phyloP scores from a whole-genome alignment of 129 eudicot genomes.

The Centaurea solstitialis region DNA sequence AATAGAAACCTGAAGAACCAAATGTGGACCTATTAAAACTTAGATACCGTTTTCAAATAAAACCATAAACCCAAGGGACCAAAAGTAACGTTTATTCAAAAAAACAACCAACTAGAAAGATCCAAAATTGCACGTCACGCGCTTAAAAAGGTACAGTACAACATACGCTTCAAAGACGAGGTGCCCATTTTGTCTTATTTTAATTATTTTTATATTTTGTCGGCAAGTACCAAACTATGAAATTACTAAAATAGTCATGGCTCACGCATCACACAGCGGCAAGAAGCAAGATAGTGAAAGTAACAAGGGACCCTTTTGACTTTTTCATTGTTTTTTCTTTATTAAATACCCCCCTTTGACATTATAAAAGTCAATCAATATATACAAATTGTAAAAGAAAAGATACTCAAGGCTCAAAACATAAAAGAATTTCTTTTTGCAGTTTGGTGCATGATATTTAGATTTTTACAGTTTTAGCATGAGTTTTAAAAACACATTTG shows the following conservation, averaged over 20 bases:
- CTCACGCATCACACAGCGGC: conserved; percentile 19
- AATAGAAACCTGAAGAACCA: too few species aligned
- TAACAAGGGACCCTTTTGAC: conserved; percentile 26
- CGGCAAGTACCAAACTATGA: conserved; percentile 19
- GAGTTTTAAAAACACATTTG: background rate
- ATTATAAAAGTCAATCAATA: conserved; percentile 56
- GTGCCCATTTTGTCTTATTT: conserved; percentile 24
- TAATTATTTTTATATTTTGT: conserved; percentile 12
- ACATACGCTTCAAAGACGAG: conserved; percentile 20
- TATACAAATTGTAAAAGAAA: conserved; percentile 1
- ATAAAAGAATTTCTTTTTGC: conserved; percentile 2
- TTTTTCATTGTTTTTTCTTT: conserved; percentile 11
- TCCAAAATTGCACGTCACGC: conserved; percentile 3
- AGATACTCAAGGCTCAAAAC: background rate
- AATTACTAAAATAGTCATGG: conserved; percentile 13
- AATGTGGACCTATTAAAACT: too few species aligned
- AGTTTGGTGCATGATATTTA: background rate
- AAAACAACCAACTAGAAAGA: background rate
- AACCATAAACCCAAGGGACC: too few species aligned
- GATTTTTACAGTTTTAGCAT: background rate
- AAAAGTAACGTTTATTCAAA: background rate
- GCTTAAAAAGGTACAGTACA: background rate
- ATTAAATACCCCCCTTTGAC: conserved; percentile 52
- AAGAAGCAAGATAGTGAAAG: conserved; percentile 24
- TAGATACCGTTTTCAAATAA: too few species aligned